phyloP scores from a whole-genome alignment of 2,329 filamentous ascomycete species.

The Microsporum audouinii region DNA sequence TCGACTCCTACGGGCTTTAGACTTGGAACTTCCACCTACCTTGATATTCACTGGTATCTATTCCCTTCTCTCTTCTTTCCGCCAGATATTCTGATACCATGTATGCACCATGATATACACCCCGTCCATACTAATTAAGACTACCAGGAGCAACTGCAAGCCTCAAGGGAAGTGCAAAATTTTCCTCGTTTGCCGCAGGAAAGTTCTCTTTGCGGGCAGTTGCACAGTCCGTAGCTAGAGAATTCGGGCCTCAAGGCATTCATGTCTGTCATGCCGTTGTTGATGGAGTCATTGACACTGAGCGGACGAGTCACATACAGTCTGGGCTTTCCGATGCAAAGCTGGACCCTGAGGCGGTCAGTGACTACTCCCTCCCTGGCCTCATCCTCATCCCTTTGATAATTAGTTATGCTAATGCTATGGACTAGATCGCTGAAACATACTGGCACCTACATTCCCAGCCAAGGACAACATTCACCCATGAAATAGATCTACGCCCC shows the following conservation, averaged over 20 bases:
- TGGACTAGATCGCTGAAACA: slow-evolving; percentile 61
- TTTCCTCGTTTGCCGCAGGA: slow-evolving; percentile 61
- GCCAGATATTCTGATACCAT: background rate
- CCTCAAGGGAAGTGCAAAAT: slow-evolving; percentile 57
- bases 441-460: slow-evolving; percentile 81
- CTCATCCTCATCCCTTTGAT: background rate
- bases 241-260: slow-evolving; percentile 74
- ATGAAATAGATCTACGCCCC: slow-evolving; percentile 69
- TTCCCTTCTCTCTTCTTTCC: background rate
- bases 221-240: slow-evolving; percentile 62
- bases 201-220: slow-evolving; percentile 71
- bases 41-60: slow-evolving; percentile 57
- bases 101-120: background rate
- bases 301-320: slow-evolving; percentile 51
- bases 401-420: background rate
- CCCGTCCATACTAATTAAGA: background rate
- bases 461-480: slow-evolving; percentile 65
- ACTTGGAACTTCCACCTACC: slow-evolving; percentile 55
- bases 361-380: slow-evolving; percentile 24
- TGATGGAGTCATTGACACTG: slow-evolving; percentile 76
- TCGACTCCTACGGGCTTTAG: slow-evolving; percentile 50
- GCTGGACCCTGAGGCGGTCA: slow-evolving; percentile 61
- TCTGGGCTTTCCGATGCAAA: slow-evolving; percentile 53
- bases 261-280: slow-evolving; percentile 75
- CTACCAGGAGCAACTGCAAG: slow-evolving; percentile 62